phyloP scores from a whole-genome alignment of 495 filamentous ascomycete species.

The Hypomontagnella monticulosa region DNA sequence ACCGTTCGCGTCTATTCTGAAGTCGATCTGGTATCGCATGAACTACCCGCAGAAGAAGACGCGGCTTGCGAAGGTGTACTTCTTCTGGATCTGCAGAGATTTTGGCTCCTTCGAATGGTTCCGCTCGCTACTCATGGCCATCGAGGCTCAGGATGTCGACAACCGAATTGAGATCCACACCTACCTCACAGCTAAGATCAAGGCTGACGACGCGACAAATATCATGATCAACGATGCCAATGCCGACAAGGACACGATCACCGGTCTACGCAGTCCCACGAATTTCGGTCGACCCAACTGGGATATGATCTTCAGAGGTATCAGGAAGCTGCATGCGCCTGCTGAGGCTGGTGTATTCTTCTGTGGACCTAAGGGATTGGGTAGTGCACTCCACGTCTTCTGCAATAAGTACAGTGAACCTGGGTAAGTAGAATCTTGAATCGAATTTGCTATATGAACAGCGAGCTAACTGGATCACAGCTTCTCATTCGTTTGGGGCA shows the following conservation, averaged over 20 bases:
- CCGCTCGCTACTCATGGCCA: conserved; percentile 77
- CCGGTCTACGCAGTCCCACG: conserved; percentile 76
- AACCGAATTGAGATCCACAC: conserved; percentile 76
- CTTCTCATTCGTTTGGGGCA: conserved; percentile 74
- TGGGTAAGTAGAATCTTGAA: conserved; percentile 56
- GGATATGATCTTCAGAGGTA: conserved; percentile 81
- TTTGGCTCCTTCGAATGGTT: conserved; percentile 87
- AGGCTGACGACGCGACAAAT: conserved; percentile 79
- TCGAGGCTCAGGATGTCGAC: conserved; percentile 84
- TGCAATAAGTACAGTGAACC: conserved; percentile 83
- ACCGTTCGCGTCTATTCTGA: conserved; percentile 79
- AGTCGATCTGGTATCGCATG: conserved; percentile 89
- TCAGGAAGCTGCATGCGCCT: conserved; percentile 74
- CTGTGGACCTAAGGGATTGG: conserved; percentile 77
- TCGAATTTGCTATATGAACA: background rate
- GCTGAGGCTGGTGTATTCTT: conserved; percentile 84
- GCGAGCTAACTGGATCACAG: conserved; percentile 33
- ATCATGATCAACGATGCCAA: conserved; percentile 88
- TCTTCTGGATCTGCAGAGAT: conserved; percentile 86
- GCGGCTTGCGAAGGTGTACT: conserved; percentile 79
- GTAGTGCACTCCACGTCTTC: conserved; percentile 73
- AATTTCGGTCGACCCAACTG: conserved; percentile 83
- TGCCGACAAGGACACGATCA: conserved; percentile 80
- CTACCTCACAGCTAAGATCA: conserved; percentile 67
- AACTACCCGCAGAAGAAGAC: conserved; percentile 81